phyloP scores from a whole-genome alignment of 495 filamentous ascomycete species.

The Aspergillus leporis region DNA sequence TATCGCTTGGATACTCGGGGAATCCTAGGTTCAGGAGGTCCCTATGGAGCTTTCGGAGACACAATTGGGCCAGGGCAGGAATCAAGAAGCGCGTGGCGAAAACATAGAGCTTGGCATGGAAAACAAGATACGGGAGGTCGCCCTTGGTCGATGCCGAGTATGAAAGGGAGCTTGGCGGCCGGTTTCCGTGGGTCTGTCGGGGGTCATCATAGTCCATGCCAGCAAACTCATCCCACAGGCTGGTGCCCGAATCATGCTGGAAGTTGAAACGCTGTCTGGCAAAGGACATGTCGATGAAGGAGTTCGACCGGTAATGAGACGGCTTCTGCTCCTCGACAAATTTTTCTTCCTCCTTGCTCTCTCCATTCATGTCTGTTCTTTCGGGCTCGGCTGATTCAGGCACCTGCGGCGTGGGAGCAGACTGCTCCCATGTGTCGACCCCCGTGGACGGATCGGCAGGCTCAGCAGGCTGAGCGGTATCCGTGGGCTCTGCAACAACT shows the following conservation, averaged over 20 bases:
- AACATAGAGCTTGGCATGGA: conserved; percentile 51
- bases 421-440: conserved; percentile 14
- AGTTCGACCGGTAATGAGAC: conserved; percentile 15
- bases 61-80: conserved; percentile 44
- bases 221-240: conserved; percentile 44
- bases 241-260: conserved; percentile 35
- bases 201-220: conserved; percentile 39
- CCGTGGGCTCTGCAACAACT: neutral
- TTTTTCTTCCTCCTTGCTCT: conserved; percentile 2
- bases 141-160: conserved; percentile 9
- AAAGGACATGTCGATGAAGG: conserved; percentile 47
- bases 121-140: conserved; percentile 43
- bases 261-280: conserved; percentile 35
- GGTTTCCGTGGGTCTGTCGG: conserved; percentile 12
- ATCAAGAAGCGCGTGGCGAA: conserved; percentile 49
- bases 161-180: conserved; percentile 16
- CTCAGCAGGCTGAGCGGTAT: conserved; percentile 8
- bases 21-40: conserved; percentile 38
- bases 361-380: conserved; percentile 8
- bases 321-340: conserved; percentile 11
- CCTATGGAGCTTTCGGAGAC: conserved; percentile 43
- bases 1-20: conserved; percentile 19
- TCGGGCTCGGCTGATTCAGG: conserved; percentile 11
- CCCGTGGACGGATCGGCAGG: conserved; percentile 4
- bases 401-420: conserved; percentile 9